phyloP scores from a whole-genome alignment of 177 flowering plant genomes.

The Vitis hybrid region DNA sequence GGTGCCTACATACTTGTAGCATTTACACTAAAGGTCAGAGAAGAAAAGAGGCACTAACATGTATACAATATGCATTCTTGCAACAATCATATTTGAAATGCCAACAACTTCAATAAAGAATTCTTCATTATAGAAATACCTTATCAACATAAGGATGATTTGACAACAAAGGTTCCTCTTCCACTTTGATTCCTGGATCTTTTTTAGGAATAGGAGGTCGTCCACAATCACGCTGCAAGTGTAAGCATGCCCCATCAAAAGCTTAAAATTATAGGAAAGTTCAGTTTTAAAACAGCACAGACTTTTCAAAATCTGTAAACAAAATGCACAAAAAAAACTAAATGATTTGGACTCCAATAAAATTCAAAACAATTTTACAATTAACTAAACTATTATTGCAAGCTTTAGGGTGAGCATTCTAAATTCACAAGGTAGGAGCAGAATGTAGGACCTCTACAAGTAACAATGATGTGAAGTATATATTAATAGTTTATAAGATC shows the following conservation, averaged over 20 bases:
- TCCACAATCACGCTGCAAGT: slow-evolving; percentile 87
- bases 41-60: too few relatives aligned
- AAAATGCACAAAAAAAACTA: not conserved
- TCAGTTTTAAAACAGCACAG: too few relatives aligned
- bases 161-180: slow-evolving; percentile 75
- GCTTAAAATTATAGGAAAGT: not conserved
- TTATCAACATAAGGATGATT: slow-evolving; percentile 91
- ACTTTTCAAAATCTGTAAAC: not conserved
- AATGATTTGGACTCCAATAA: not conserved
- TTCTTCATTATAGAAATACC: slow-evolving; percentile 39
- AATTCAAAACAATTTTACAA: not conserved
- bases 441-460: not conserved
- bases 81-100: too few relatives aligned
- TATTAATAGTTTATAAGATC: too few relatives aligned
- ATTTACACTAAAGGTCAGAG: too few relatives aligned
- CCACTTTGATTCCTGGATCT: slow-evolving; percentile 67
- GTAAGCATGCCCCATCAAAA: slow-evolving; percentile 4
- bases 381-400: not conserved
- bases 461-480: too few relatives aligned
- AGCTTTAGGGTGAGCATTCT: not conserved
- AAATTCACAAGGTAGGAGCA: not conserved
- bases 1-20: too few relatives aligned
- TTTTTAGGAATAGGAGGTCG: slow-evolving; percentile 83
- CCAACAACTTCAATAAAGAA: not conserved
- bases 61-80: too few relatives aligned